Base-by-base conservation (phyloP, 495 filamentous ascomycete species). In the Friedmanniomyces endolithicus region DNA sequence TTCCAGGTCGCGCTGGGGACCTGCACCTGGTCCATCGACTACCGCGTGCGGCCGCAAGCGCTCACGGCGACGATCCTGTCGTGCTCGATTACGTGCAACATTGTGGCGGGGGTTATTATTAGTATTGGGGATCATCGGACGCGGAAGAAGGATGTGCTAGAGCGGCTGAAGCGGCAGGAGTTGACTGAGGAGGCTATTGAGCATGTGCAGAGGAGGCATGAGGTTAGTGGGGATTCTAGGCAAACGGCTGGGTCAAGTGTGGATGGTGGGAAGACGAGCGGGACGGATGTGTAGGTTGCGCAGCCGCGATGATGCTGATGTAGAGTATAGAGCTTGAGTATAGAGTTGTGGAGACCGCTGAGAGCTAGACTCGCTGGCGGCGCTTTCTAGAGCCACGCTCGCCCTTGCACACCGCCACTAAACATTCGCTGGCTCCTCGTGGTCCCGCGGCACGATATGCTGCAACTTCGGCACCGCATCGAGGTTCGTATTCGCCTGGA, bases 81-180 rank as follows among this genome's bases (percentile, higher is more conserved):
- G 66, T 85, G 77, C 63, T 85, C 81, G 8, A 86, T 90, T 60
- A 72, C 76, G 0, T 81, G 78, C 53, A 90, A 90, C 63, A 81
- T 84, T 54, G 71, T 73, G 0, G 85, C 81, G 1, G 86, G 85
- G 25, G 64, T 90, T 0, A 43, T 88, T 44, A 89, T 90, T 63
- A 75, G 72, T 54, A 73, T 89, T 29, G 86, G 86, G 7, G 84
- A 88, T 58, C 74, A 78, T 2, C 73, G 75, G 25, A 84, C 84
- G 0, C 76, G 86, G 23, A 90, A 90, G 76, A 87, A 86, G 77
- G 85, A 90, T 47, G 83, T 90, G 0, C 68, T 87, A 0, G 84
- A 89, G 64, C 77, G 80, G 25, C 75, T 89, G 62, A 76, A 79
- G 61, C 75, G 83, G 12, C 85, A 89, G 66, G 76, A 86, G 48